Percentiles rank a stretch among this genome's conserved stretches.
phyloP scores from a whole-genome alignment of 2,329 filamentous ascomycete species.

The Xylariaceae sp. region DNA sequence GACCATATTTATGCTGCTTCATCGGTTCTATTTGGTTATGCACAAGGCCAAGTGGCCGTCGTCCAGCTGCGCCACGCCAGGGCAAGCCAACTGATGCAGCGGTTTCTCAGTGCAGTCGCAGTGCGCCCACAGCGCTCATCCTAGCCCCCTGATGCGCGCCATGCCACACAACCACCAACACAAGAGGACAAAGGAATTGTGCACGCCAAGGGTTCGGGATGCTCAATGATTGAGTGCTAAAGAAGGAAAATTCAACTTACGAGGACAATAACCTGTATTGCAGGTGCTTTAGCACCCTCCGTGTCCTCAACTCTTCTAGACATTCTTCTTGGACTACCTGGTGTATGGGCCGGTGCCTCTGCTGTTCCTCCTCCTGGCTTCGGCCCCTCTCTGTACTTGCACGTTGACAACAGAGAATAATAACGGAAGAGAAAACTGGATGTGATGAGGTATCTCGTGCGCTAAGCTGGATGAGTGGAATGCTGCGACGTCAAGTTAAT shows the following conservation, averaged over 20 bases:
- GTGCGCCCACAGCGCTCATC: conserved; percentile 19
- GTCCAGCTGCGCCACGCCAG: conserved; percentile 15
- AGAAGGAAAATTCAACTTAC: conserved; percentile 56
- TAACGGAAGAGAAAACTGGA: not conserved
- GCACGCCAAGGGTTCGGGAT: not conserved
- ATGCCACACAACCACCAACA: conserved; percentile 6
- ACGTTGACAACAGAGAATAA: not conserved
- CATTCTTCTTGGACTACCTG: conserved; percentile 12
- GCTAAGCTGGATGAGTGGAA: not conserved
- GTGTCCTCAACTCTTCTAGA: conserved; percentile 28
- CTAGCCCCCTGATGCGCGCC: conserved; percentile 1
- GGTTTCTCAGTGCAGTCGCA: conserved; percentile 24
- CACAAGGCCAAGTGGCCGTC: conserved; percentile 25
- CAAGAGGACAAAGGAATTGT: conserved; percentile 24
- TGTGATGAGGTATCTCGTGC: not conserved
- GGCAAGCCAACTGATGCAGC: conserved; percentile 15
- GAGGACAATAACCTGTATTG: conserved; percentile 76
- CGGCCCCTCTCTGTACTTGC: not conserved
- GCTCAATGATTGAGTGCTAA: not conserved
- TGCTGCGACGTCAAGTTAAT: not conserved
- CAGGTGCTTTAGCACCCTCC: conserved; percentile 47
- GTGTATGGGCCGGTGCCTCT: not conserved
- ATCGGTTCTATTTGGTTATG: conserved; percentile 14
- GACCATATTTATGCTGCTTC: not conserved
- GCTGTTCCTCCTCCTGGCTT: not conserved